Percentiles rank a stretch among this genome's conserved stretches.
Conservation (phyloP, 2,329 filamentous ascomycete species). For the Pseudocercospora crystallina region DNA sequence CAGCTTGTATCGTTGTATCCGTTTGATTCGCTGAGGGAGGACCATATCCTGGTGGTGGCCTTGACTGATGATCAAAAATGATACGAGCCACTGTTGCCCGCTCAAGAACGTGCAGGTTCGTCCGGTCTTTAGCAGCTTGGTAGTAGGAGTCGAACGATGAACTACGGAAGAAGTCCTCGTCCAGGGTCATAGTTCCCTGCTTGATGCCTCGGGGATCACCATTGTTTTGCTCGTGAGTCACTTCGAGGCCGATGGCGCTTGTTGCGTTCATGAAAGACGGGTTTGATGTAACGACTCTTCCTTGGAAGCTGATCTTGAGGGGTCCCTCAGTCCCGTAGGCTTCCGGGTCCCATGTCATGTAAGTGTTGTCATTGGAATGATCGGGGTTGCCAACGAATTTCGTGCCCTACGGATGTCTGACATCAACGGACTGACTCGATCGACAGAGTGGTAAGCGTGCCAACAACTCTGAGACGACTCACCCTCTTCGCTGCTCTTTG, state of each 20-base stretch:
- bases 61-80: conserved; percentile 15
- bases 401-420: conserved; percentile 4
- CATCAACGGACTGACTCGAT: no score
- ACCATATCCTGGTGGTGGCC: not conserved
- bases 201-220: conserved; percentile 16
- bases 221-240: conserved; percentile 13
- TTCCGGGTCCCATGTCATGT: conserved; percentile 20
- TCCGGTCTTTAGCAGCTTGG: conserved; percentile 10
- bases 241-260: conserved; percentile 13
- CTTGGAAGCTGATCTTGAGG: conserved; percentile 22
- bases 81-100: conserved; percentile 14
- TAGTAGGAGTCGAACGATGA: conserved; percentile 20
- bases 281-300: conserved; percentile 15
- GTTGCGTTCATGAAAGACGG: conserved; percentile 20
- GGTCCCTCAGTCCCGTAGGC: conserved; percentile 20
- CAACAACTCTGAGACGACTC: not conserved
- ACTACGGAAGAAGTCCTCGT: conserved; percentile 17
- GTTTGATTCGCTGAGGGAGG: not conserved
- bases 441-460: not conserved
- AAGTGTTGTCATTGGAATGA: conserved; percentile 18
- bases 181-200: conserved; percentile 18
- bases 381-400: conserved; percentile 18
- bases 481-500: conserved; percentile 13
- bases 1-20: conserved; percentile 1
- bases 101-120: conserved; percentile 15